Evolutionary conservation across 1,284 basidiomycete genomes (phyloP).

Genomic region (Malassezia furfur): DNA sequence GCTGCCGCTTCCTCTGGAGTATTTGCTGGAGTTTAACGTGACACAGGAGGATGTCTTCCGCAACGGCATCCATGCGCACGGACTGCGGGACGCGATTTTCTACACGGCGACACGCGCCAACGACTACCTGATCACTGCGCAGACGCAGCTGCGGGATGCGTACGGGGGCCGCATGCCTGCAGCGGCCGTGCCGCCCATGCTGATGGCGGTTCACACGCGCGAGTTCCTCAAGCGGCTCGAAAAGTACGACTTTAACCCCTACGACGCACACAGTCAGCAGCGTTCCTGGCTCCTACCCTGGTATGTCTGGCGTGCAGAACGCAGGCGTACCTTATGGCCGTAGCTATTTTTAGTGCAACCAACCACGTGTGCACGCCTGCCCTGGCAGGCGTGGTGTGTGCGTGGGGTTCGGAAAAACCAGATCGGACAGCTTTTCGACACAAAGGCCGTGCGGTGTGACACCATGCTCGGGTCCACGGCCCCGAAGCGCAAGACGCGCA

Average conservation of each 20-base stretch:
- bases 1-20: constrained; percentile 73
- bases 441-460: background rate
- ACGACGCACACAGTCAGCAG: constrained; percentile 60
- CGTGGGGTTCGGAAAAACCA: too few relatives aligned
- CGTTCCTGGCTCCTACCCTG: constrained; percentile 79
- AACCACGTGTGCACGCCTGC: too few relatives aligned
- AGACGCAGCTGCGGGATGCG: constrained; percentile 61
- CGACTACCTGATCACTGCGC: constrained; percentile 76
- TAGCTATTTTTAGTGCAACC: background rate
- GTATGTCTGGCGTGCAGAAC: constrained; percentile 64
- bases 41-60: constrained; percentile 78
- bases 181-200: constrained; percentile 66
- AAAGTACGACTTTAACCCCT: constrained; percentile 70
- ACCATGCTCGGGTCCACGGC: constrained; percentile 1
- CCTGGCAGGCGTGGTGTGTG: too few relatives aligned
- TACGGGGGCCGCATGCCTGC: constrained; percentile 58
- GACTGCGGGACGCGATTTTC: constrained; percentile 64
- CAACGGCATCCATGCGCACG: constrained; percentile 58
- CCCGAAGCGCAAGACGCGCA: constrained; percentile 38
- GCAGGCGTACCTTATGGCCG: background rate
- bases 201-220: constrained; percentile 64
- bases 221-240: constrained; percentile 67
- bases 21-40: constrained; percentile 68
- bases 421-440: too few relatives aligned
- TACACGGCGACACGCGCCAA: constrained; percentile 82